Base-by-base conservation (phyloP, 2,329 filamentous ascomycete genomes). In the Fusarium tupiense region DNA sequence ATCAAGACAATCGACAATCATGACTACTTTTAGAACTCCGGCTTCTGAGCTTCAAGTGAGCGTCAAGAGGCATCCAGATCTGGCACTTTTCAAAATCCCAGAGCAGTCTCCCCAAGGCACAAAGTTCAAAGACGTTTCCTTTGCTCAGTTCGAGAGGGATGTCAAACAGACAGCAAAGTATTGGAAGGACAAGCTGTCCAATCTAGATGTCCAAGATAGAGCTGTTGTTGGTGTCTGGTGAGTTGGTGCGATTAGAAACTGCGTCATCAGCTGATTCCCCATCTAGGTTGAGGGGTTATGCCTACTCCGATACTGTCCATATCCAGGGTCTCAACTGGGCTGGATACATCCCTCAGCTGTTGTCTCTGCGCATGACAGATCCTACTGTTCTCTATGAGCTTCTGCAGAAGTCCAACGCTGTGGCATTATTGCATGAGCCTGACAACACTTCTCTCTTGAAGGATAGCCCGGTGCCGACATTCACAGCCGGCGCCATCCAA, bases 141-240 rank as follows among this genome's bases (percentile, higher is more conserved):
- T 61, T 13, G 24, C 60, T 20, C 43, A 59, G 3, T 74, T 77
- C 3, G n/a, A 61, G 12, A 44, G 38, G 4, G 62, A 77, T n/a
- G 56, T 75, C 3, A 54, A 74, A 12, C 37, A 57, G 16, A 61
- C 58, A 11, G 67, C 72, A 4, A 52, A 56, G 3, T 72, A 73
- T 26, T 76, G 75, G 75, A 64, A 56, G 2, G 19, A 66, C 7
- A 22, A 67, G 24, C 47, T 76, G 17, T 38, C 40, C 1, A 41
- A 52, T 4, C 9, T 26, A 2, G 63, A 63, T 3, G 31, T 38
- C 2, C n/a, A 59, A 6, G 49, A 69, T 1, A 59, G 57, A 14
- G 67, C 75, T n/a, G 57, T 76, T 16, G 56, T 77, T 40, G 75
- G 75, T 2, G 13, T 77, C n/a, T 77, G 71, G 75, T 77, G 8